These are phyloP conservation scores for Xylaria bambusicola DNA, from an alignment of 495 filamentous ascomycete genomes.

Conservation along the genomic window DNA sequence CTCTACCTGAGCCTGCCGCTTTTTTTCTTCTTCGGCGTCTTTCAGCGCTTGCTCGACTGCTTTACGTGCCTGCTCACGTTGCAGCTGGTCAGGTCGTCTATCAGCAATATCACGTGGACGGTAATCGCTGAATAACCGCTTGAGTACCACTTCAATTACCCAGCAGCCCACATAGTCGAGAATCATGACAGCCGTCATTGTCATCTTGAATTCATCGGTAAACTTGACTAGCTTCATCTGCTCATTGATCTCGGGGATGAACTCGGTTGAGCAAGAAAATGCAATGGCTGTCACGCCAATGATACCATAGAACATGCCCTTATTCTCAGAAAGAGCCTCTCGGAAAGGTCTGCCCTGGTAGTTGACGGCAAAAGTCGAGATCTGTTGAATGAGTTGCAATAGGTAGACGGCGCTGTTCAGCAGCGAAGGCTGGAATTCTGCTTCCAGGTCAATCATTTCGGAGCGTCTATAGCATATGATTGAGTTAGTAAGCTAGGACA, in stretches of 20 bases:
- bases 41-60: slow-evolving; percentile 59
- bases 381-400: slow-evolving; percentile 97
- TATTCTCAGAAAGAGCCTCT: slow-evolving; percentile 92
- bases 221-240: slow-evolving; percentile 94
- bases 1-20: slow-evolving; percentile 47
- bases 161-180: slow-evolving; percentile 89
- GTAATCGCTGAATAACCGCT: slow-evolving; percentile 86
- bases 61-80: slow-evolving; percentile 69
- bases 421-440: slow-evolving; percentile 90
- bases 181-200: slow-evolving; percentile 82
- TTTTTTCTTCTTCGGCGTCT: slow-evolving; percentile 56
- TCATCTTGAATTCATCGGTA: slow-evolving; percentile 82
- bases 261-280: slow-evolving; percentile 95
- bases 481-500: slow-evolving; percentile 17
- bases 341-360: slow-evolving; percentile 98
- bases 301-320: slow-evolving; percentile 97
- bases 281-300: slow-evolving; percentile 84
- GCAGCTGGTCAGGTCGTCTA: slow-evolving; percentile 83
- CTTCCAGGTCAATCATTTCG: slow-evolving; percentile 82
- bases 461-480: slow-evolving; percentile 53
- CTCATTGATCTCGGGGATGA: slow-evolving; percentile 93
- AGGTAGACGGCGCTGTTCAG: slow-evolving; percentile 98
- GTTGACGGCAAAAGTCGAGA: slow-evolving; percentile 99
- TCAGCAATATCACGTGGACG: slow-evolving; percentile 91
- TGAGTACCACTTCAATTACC: slow-evolving; percentile 84